A percentile compares a stretch with the other conserved stretches of the same genome.
These are phyloP conservation scores for Thamnidium elegans DNA, from an alignment of 192 early-diverging fungal species.

Conservation along the genomic window DNA sequence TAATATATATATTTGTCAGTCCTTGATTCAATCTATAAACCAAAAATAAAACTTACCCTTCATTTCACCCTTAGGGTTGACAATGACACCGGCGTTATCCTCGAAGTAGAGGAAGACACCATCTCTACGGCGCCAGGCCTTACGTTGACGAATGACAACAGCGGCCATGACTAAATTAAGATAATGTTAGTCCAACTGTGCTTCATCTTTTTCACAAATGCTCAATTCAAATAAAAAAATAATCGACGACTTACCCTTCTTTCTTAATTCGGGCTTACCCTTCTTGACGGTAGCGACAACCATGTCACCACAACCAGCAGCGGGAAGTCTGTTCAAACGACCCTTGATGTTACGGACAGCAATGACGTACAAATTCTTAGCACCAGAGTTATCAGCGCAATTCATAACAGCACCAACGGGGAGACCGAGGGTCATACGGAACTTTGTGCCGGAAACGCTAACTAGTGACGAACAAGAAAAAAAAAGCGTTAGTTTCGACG, in stretches of 20 bases:
- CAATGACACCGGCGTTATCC: conserved; percentile 99
- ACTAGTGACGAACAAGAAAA: conserved; percentile 24
- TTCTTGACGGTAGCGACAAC: conserved; percentile 99
- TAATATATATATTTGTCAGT: conserved; percentile 22
- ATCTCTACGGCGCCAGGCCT: conserved; percentile 98
- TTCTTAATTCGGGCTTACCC: conserved; percentile 99
- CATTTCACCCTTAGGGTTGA: conserved; percentile 60
- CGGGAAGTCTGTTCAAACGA: conserved; percentile 95
- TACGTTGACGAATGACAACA: conserved; percentile 98
- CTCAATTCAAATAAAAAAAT: conserved; percentile 3
- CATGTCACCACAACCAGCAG: conserved; percentile 99
- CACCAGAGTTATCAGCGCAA: conserved; percentile 99
- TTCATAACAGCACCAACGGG: conserved; percentile 94
- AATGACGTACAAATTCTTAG: conserved; percentile 99
- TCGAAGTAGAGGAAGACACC: conserved; percentile 99
- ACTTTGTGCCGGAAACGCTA: conserved; percentile 89
- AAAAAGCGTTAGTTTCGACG: too few species aligned
- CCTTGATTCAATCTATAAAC: conserved; percentile 15
- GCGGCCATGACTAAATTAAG: conserved; percentile 84
- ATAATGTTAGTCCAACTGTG: not conserved
- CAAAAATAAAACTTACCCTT: not conserved
- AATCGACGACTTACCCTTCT: conserved; percentile 78
- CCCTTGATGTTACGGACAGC: conserved; percentile 94
- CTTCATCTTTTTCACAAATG: too few species aligned
- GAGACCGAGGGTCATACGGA: conserved; percentile 99